Percentiles rank a stretch among this genome's conserved stretches.
Evolutionary conservation across 768 basidiomycete species (phyloP).

Genomic region (Phanerochaete sordida): DNA sequence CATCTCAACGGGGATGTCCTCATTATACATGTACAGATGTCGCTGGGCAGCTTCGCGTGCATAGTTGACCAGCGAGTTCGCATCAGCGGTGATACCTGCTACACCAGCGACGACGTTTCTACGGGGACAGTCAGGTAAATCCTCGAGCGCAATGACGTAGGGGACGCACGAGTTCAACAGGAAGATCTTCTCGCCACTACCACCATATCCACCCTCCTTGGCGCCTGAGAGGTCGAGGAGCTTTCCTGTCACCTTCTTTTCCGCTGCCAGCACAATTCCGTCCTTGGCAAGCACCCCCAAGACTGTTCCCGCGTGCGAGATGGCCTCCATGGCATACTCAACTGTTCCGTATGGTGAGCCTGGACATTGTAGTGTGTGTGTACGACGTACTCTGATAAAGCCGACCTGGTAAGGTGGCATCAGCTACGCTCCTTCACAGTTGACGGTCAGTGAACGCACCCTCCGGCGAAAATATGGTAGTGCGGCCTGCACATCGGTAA

Average conservation of each 20-base stretch:
- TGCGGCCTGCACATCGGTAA: conserved; percentile 60
- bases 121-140: not conserved
- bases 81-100: conserved; percentile 94
- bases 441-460: conserved; percentile 44
- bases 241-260: conserved; percentile 99
- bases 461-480: conserved; percentile 99
- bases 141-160: not conserved
- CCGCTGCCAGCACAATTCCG: conserved; percentile 87
- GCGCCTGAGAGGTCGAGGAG: conserved; percentile 85
- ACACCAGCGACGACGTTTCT: conserved; percentile 96
- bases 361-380: not conserved
- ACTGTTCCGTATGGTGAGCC: conserved; percentile 43
- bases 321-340: conserved; percentile 99
- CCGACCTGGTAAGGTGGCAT: conserved; percentile 56
- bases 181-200: conserved; percentile 98
- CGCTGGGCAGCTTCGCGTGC: conserved; percentile 87
- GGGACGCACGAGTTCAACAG: conserved; percentile 78
- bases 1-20: conserved; percentile 97
- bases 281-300: conserved; percentile 90
- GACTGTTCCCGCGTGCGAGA: conserved; percentile 93
- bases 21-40: conserved; percentile 88
- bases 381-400: conserved; percentile 85
- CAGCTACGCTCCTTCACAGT: conserved; percentile 2
- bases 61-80: conserved; percentile 95
- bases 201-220: conserved; percentile 89